Evolutionary conservation across 305 asterid genomes (phyloP), one percentile per base, ranked within the genome.

Genomic region (Plantago lanceolata): DNA sequence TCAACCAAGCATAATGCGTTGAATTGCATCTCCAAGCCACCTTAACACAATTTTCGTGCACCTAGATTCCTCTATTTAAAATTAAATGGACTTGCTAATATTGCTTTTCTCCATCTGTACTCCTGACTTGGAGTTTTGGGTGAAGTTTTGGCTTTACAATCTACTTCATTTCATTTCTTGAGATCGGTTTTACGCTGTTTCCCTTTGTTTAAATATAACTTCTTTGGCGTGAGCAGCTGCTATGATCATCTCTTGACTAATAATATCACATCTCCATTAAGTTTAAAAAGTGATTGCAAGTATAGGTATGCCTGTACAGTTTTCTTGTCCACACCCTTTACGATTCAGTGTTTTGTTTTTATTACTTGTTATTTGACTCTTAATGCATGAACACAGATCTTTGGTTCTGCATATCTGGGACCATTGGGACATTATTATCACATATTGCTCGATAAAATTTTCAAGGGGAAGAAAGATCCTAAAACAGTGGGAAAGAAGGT

Each of bases 401-500:
- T 89, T 69, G 96, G 98, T 8, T 81, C 87, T 66, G 96, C 87
- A 48, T 89, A 92, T 76, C 83, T 92, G 49, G 97, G 98, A 63
- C 98, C 97, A 53, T 63, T 85, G 57, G 97, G 97, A 58, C 97
- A 92, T 77, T 92, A 65, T 76, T 84, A 78, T 68, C 95, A 92
- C 82, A 75, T 82, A 52, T 20, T 87, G 63, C 79, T 92, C 63
- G 98, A 92, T 72, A 92, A 85, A 67, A 61, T 84, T 66, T 89
- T 89, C 83, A 85, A 87, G 84, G 98, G 97, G 73, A 92, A 85
- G 79, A 87, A 73, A 71, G 97, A 92, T 76, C 37, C 79, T 9
- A 87, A 77, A 75, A 89, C 96, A 44, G 95, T 87, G 14, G 98
- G 88, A 35, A 89, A 89, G 82, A 92, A 92, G 98, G 98, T 92